Evolutionary conservation across 306 rosid species (phyloP).

Genomic region (Trichosanthes cucumerina): DNA sequence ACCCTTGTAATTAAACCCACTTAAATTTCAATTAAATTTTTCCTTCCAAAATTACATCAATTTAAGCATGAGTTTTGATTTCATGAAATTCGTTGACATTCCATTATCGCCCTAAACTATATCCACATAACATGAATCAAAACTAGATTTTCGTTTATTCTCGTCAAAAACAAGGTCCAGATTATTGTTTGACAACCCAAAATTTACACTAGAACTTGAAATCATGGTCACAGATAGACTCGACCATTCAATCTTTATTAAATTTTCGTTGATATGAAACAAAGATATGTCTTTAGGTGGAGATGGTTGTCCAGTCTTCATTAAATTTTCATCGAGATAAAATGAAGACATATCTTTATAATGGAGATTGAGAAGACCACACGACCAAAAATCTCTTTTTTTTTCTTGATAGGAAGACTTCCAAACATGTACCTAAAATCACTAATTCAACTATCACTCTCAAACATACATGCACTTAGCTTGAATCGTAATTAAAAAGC

Average conservation of each 20-base stretch:
- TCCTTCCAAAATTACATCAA: no score
- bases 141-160: conserved; percentile 29
- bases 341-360: conserved; percentile 36
- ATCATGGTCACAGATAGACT: conserved; percentile 36
- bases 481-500: conserved; percentile 22
- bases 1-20: no score
- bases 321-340: no score
- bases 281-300: conserved; percentile 38
- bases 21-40: no score
- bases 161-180: conserved; percentile 30
- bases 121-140: conserved; percentile 21
- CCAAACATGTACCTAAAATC: no score
- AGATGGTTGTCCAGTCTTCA: not conserved
- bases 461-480: no score
- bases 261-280: conserved; percentile 23
- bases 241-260: conserved; percentile 28
- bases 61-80: no score
- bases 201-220: conserved; percentile 32
- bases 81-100: no score
- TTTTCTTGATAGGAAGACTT: conserved; percentile 91
- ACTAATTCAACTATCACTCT: no score
- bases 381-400: conserved; percentile 61
- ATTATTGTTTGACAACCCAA: conserved; percentile 31
- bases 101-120: conserved; percentile 21
- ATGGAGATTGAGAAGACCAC: conserved; percentile 40